Conservation (phyloP, 2,329 filamentous ascomycete species). For the Fusarium virguliforme region DNA sequence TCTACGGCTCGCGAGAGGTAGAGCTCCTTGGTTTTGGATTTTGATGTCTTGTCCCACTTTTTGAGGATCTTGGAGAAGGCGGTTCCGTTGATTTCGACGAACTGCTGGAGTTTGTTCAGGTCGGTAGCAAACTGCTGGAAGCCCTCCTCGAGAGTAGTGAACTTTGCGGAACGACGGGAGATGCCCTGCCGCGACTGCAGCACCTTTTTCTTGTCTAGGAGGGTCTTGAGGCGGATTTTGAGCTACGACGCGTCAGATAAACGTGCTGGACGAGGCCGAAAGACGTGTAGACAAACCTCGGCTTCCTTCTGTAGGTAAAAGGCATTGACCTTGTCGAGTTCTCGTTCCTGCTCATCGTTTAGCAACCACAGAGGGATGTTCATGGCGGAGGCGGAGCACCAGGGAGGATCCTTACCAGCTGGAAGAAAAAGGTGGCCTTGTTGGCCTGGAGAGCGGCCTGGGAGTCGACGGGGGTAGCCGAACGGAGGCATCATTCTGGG, state of each 20-base stretch:
- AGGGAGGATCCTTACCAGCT: slow-evolving; percentile 76
- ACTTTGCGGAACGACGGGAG: slow-evolving; percentile 91
- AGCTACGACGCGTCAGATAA: slow-evolving; percentile 71
- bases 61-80: slow-evolving; percentile 99
- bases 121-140: slow-evolving; percentile 98
- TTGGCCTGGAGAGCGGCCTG: slow-evolving; percentile 94
- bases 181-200: slow-evolving; percentile 85
- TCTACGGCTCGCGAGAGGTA: slow-evolving; percentile 97
- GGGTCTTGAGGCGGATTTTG: slow-evolving; percentile 90
- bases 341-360: slow-evolving; percentile 82
- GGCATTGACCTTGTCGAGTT: slow-evolving; percentile 97
- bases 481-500: slow-evolving; percentile 77
- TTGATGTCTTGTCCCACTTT: slow-evolving; percentile 99
- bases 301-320: slow-evolving; percentile 99
- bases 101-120: slow-evolving; percentile 97
- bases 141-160: slow-evolving; percentile 94
- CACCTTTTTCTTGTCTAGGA: slow-evolving; percentile 95
- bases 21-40: slow-evolving; percentile 97
- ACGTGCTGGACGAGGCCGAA: background rate
- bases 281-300: slow-evolving; percentile 74
- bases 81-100: slow-evolving; percentile 97
- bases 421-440: slow-evolving; percentile 98
- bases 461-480: slow-evolving; percentile 74
- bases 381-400: slow-evolving; percentile 44
- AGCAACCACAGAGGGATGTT: slow-evolving; percentile 55